Percentiles rank a stretch among this genome's conserved stretches.
Evolutionary conservation across 805 yeast genomes (phyloP).

Genomic region (Yamadazyma akitaensis): DNA sequence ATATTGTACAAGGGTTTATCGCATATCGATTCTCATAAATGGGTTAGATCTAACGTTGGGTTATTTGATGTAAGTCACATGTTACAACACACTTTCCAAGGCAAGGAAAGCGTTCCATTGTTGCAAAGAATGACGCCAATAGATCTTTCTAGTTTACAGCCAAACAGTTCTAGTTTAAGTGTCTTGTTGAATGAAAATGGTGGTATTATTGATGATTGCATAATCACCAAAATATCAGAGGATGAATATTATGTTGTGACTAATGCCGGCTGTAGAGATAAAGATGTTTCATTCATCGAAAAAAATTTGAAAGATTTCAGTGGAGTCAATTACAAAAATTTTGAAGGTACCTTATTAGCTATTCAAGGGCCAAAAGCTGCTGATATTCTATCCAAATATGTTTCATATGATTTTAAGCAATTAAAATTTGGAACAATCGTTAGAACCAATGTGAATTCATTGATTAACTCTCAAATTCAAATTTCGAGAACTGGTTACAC

Average conservation of each 20-base stretch:
- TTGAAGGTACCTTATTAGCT: constrained; percentile 79
- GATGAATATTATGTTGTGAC: constrained; percentile 82
- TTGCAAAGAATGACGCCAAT: constrained; percentile 86
- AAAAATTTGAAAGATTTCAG: constrained; percentile 43
- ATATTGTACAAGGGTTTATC: constrained; percentile 79
- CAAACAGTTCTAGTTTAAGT: constrained; percentile 67
- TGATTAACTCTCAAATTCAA: constrained; percentile 52
- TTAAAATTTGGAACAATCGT: constrained; percentile 62
- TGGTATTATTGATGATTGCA: constrained; percentile 92
- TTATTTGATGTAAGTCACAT: constrained; percentile 96
- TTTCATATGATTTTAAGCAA: constrained; percentile 53
- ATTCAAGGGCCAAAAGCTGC: constrained; percentile 90
- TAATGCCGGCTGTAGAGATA: constrained; percentile 90
- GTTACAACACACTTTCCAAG: constrained; percentile 83
- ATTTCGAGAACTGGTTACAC: constrained; percentile 97
- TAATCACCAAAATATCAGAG: constrained; percentile 82
- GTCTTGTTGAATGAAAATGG: constrained; percentile 67
- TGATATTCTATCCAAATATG: constrained; percentile 59
- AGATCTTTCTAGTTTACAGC: constrained; percentile 57
- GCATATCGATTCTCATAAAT: constrained; percentile 89
- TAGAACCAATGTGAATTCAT: constrained; percentile 44
- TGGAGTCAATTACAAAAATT: constrained; percentile 40
- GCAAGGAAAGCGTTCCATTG: constrained; percentile 63
- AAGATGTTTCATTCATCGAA: constrained; percentile 66
- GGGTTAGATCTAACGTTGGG: constrained; percentile 89